These are phyloP conservation scores for Chromera velia DNA, from an alignment of 73 alveolate species.

Conservation along the genomic window DNA sequence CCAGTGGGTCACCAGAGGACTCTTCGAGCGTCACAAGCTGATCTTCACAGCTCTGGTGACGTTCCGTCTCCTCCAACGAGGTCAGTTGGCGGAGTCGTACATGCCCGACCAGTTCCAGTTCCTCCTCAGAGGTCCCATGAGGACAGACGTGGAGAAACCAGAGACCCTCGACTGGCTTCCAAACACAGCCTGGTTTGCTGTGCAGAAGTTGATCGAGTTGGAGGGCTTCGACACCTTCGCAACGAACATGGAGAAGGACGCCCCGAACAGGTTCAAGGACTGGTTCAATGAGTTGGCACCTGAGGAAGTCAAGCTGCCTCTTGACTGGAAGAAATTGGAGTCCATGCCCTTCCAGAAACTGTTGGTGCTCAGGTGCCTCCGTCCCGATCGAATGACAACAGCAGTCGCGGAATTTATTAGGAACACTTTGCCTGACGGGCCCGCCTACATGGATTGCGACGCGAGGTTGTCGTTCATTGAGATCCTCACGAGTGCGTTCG, in stretches of 20 bases:
- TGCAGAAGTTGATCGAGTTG: conserved; percentile 85
- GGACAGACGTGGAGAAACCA: conserved; percentile 89
- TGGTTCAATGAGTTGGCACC: conserved; percentile 98
- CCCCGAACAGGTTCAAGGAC: conserved; percentile 95
- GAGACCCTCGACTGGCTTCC: conserved; percentile 93
- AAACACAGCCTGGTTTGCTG: conserved; percentile 88
- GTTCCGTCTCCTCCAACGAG: conserved; percentile 94
- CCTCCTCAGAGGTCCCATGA: conserved; percentile 80
- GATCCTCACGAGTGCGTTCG: conserved; percentile 73
- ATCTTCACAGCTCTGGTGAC: conserved; percentile 92
- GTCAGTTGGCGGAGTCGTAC: conserved; percentile 56
- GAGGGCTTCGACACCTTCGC: conserved; percentile 95
- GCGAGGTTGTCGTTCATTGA: conserved; percentile 27
- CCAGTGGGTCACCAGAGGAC: conserved; percentile 97
- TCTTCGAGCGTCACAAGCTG: conserved; percentile 96
- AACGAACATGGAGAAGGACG: conserved; percentile 94
- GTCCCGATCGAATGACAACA: conserved; percentile 96
- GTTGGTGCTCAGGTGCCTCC: conserved; percentile 89
- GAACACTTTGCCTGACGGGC: conserved; percentile 62
- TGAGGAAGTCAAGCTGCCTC: conserved; percentile 97
- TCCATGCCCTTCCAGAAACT: conserved; percentile 94
- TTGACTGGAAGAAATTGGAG: conserved; percentile 98
- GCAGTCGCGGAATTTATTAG: conserved; percentile 93
- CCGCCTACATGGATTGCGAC: conserved; percentile 58
- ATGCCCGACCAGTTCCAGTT: conserved; percentile 68